These are phyloP conservation scores for Tolypocladium ovalisporum DNA, from an alignment of 2,329 filamentous ascomycete genomes.

Conservation along the genomic window DNA sequence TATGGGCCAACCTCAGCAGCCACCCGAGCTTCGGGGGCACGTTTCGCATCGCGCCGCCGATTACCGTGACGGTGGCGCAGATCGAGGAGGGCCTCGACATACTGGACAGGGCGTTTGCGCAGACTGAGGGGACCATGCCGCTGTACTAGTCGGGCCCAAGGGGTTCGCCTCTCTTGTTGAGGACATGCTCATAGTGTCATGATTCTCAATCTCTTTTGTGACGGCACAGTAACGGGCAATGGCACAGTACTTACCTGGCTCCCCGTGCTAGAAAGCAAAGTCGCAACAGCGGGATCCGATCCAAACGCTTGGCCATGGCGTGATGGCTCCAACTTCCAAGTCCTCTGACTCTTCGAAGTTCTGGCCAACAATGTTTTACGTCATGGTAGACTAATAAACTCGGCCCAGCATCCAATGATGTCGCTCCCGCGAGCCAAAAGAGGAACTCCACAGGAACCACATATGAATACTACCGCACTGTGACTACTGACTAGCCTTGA, in stretches of 20 bases:
- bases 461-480: too few relatives aligned
- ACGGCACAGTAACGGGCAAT: not conserved
- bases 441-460: not conserved
- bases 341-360: too few relatives aligned
- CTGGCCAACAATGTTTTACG: not conserved
- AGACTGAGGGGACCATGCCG: conserved; percentile 18
- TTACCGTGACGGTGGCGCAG: conserved; percentile 41
- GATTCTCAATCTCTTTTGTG: not conserved
- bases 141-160: conserved; percentile 9
- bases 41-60: conserved; percentile 49
- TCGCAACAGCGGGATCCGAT: not conserved
- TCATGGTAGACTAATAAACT: not conserved
- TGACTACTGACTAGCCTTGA: not conserved
- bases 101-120: conserved; percentile 43
- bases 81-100: conserved; percentile 40
- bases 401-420: not conserved
- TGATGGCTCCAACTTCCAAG: not conserved
- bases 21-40: conserved; percentile 43
- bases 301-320: not conserved
- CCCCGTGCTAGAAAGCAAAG: not conserved
- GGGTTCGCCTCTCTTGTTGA: not conserved
- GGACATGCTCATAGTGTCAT: not conserved
- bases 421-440: not conserved
- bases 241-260: not conserved
- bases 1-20: conserved; percentile 46